Evolutionary conservation across 805 yeast species (phyloP).

Genomic region (Metschnikowia shivogae): DNA sequence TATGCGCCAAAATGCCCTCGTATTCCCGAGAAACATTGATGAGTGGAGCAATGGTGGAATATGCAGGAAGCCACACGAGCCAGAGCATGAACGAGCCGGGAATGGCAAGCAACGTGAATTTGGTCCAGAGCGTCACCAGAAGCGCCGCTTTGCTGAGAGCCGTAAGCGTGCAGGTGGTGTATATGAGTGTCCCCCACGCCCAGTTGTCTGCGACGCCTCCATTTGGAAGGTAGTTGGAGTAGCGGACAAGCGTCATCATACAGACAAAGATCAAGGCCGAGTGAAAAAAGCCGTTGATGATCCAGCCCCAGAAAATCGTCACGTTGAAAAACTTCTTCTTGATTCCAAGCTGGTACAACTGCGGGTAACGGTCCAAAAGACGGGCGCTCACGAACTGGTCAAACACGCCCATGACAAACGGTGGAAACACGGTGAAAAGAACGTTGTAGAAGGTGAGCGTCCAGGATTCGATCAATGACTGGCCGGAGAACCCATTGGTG

Average conservation of each 20-base stretch:
- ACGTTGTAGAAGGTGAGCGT: constrained; percentile 94
- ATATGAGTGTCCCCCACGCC: constrained; percentile 91
- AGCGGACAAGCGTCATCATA: constrained; percentile 60
- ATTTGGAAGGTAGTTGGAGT: constrained; percentile 58
- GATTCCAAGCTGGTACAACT: constrained; percentile 87
- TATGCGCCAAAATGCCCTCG: constrained; percentile 68
- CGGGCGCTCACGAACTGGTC: constrained; percentile 95
- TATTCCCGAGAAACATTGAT: constrained; percentile 80
- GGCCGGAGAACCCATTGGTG: constrained; percentile 89
- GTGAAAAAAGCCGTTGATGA: constrained; percentile 90
- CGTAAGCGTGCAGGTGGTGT: constrained; percentile 81
- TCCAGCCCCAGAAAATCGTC: constrained; percentile 95
- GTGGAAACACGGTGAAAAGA: constrained; percentile 90
- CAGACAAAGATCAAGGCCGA: constrained; percentile 80
- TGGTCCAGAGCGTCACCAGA: constrained; percentile 91
- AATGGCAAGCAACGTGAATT: constrained; percentile 84
- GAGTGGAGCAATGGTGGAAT: constrained; percentile 79
- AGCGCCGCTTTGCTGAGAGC: constrained; percentile 94
- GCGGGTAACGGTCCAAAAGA: constrained; percentile 86
- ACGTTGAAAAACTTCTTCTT: constrained; percentile 85
- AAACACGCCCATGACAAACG: constrained; percentile 92
- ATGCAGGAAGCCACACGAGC: constrained; percentile 83
- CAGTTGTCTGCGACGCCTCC: constrained; percentile 84
- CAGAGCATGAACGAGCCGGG: constrained; percentile 89
- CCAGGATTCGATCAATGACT: constrained; percentile 96